phyloP scores from a whole-genome alignment of 2,329 filamentous ascomycete genomes.

The Helminthosporium solani region DNA sequence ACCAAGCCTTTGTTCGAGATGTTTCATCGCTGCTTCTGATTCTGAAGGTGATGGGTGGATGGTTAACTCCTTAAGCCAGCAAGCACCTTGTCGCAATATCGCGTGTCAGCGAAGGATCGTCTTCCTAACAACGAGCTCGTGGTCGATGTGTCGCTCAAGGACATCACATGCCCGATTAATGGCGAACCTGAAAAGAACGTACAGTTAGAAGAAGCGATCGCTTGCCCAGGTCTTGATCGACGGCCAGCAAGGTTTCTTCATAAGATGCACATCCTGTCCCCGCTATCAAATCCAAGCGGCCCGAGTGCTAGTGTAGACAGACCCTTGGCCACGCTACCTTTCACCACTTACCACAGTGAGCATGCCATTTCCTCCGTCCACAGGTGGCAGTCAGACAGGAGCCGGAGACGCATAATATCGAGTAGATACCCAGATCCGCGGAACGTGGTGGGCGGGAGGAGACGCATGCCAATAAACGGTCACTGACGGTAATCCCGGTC shows the following conservation, averaged over 20 bases:
- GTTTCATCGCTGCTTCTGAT: slow-evolving; percentile 4
- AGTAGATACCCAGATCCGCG: not conserved
- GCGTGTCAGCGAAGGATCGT: not conserved
- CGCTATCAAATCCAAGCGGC: slow-evolving; percentile 5
- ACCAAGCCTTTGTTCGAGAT: slow-evolving; percentile 2
- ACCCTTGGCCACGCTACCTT: slow-evolving; percentile 2
- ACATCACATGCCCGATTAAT: too few relatives aligned
- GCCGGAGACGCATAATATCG: not conserved
- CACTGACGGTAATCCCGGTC: slow-evolving; percentile 17
- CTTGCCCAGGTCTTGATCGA: not conserved
- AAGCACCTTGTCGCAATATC: not conserved
- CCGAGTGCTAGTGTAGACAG: slow-evolving; percentile 3
- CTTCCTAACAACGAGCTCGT: too few relatives aligned
- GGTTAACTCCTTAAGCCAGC: not conserved
- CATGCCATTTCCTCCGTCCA: not conserved
- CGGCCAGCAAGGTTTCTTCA: not conserved
- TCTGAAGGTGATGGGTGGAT: too few relatives aligned
- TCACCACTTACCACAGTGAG: slow-evolving; percentile 1
- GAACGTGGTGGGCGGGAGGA: slow-evolving; percentile 2
- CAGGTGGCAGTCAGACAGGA: not conserved
- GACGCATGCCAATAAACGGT: slow-evolving; percentile 8
- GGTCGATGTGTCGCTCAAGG: too few relatives aligned
- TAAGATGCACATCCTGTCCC: slow-evolving; percentile 1
- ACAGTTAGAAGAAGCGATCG: not conserved
- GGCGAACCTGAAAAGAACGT: too few relatives aligned